These are phyloP conservation scores for Fusarium sp. DNA, from an alignment of 2,329 filamentous ascomycete genomes.

Conservation along the genomic window DNA sequence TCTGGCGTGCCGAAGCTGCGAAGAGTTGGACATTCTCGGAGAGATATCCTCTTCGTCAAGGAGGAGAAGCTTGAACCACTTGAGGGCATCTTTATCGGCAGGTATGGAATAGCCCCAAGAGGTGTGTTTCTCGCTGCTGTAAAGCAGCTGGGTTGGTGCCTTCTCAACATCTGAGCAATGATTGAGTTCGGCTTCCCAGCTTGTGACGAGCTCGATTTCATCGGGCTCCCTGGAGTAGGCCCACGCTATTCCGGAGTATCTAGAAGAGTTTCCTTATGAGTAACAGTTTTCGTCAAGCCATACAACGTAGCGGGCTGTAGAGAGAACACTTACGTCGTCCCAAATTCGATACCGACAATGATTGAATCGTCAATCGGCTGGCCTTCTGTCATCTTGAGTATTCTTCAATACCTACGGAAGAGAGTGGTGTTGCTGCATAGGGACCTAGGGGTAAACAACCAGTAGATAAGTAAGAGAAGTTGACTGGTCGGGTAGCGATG, in stretches of 20 bases:
- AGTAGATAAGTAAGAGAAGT: not conserved
- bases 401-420: not conserved
- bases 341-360: constrained; percentile 60
- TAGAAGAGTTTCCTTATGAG: constrained; percentile 6
- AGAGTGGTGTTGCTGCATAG: no score
- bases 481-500: accelerated
- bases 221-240: constrained; percentile 47
- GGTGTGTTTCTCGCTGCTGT: accelerated
- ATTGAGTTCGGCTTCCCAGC: constrained; percentile 43
- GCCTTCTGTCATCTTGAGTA: not conserved
- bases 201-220: constrained; percentile 48
- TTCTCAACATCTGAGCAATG: constrained; percentile 50
- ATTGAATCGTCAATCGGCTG: constrained; percentile 37
- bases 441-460: no score
- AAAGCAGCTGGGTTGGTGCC: constrained; percentile 46
- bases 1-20: constrained; percentile 34
- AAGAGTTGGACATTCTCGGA: constrained; percentile 29
- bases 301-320: no score
- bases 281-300: accelerated
- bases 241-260: constrained; percentile 57
- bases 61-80: constrained; percentile 59
- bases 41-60: constrained; percentile 50
- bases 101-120: constrained; percentile 53
- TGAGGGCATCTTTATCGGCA: constrained; percentile 32
- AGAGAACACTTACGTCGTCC: constrained; percentile 55